Evolutionary conservation across 306 rosid species (phyloP).

Genomic region (Lathyrus sativus): DNA sequence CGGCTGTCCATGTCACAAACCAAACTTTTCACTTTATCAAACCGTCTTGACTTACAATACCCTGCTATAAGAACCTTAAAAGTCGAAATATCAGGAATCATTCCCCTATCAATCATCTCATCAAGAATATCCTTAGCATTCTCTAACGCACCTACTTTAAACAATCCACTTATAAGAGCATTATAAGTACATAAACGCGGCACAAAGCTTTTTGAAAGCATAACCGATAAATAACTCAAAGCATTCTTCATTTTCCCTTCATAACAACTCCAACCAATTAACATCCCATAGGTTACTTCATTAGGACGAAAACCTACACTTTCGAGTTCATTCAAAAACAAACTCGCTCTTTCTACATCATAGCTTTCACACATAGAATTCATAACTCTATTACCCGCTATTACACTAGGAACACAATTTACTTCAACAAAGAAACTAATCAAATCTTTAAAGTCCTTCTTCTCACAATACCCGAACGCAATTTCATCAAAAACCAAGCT

Average conservation of each 20-base stretch:
- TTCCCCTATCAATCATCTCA: conserved; percentile 81
- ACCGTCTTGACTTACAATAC: conserved; percentile 71
- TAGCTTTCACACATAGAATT: conserved; percentile 57
- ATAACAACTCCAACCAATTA: conserved; percentile 81
- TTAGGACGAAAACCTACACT: conserved; percentile 61
- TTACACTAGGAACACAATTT: conserved; percentile 53
- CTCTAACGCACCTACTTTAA: conserved; percentile 66
- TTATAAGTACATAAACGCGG: conserved; percentile 65
- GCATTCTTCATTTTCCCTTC: conserved; percentile 63
- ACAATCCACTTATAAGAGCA: conserved; percentile 73
- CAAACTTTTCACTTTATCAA: conserved; percentile 61
- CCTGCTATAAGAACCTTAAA: conserved; percentile 80
- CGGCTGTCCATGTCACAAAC: conserved; percentile 61
- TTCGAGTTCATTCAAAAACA: conserved; percentile 58
- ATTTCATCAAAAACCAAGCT: conserved; percentile 58
- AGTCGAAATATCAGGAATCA: conserved; percentile 59
- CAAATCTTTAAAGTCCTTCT: conserved; percentile 76
- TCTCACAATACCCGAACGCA: conserved; percentile 81
- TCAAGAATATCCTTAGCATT: conserved; percentile 55
- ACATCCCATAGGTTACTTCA: conserved; percentile 79
- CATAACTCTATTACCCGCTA: conserved; percentile 67
- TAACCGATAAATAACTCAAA: conserved; percentile 56
- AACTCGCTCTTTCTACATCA: conserved; percentile 59
- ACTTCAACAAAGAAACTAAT: conserved; percentile 72
- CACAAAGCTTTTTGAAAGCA: conserved; percentile 49